phyloP scores from a whole-genome alignment of 345 rosid genomes.

The Salix exigua region DNA sequence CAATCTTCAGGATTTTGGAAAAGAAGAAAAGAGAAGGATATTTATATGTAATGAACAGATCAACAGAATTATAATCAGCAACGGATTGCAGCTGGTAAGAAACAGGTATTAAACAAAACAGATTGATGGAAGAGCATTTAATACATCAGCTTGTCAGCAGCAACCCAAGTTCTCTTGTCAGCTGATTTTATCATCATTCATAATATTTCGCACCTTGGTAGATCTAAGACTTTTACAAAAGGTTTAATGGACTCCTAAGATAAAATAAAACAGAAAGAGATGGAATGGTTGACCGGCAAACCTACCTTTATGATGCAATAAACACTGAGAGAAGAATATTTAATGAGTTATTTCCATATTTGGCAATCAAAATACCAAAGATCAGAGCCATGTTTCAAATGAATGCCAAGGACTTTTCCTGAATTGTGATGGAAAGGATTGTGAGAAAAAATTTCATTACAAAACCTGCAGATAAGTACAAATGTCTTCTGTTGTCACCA shows the following conservation, averaged over 20 bases:
- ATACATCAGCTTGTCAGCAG: neutral
- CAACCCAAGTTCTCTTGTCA: neutral
- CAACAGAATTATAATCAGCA: no score
- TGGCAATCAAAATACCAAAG: neutral
- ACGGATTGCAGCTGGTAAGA: no score
- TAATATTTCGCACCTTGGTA: neutral
- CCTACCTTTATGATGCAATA: neutral
- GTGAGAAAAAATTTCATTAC: neutral
- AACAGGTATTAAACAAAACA: neutral
- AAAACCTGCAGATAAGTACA: neutral
- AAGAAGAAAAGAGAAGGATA: no score
- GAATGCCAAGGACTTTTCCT: neutral
- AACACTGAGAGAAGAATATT: neutral
- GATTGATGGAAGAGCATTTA: neutral
- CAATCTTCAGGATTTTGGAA: no score
- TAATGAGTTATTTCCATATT: neutral
- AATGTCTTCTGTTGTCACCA: neutral
- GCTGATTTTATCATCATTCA: neutral
- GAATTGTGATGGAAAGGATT: neutral
- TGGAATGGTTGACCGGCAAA: neutral
- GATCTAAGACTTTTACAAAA: neutral
- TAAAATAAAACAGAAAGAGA: no score
- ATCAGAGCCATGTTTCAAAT: neutral
- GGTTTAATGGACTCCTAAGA: no score
- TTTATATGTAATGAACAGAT: no score